Conservation (phyloP, 1,284 basidiomycete genomes). For the Volvariella surrecta region DNA sequence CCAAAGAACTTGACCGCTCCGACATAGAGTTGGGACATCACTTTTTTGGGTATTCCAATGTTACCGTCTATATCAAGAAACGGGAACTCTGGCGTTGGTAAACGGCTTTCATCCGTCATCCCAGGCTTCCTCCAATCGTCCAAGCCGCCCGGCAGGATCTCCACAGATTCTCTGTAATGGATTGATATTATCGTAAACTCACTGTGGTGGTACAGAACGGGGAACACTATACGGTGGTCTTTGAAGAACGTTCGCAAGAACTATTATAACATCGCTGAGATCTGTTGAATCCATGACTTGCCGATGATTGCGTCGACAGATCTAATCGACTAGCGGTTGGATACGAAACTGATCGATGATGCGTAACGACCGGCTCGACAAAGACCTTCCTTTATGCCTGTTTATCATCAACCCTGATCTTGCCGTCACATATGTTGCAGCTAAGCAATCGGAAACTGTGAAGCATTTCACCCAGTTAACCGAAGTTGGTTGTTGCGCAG, state of each 20-base stretch:
- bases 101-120: conserved; percentile 14
- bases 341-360: no score
- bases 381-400: no score
- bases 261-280: conserved; percentile 8
- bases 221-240: conserved; percentile 16
- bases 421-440: no score
- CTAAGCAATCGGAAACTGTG: no score
- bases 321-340: no score
- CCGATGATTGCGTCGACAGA: no score
- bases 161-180: conserved; percentile 17
- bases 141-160: conserved; percentile 40
- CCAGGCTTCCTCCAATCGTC: conserved; percentile 25
- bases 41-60: conserved; percentile 56
- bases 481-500: no score
- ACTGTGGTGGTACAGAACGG: background rate
- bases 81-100: conserved; percentile 26
- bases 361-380: no score
- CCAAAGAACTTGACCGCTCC: conserved; percentile 30
- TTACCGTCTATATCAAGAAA: conserved; percentile 50
- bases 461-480: no score
- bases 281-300: no score
- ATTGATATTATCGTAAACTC: no score
- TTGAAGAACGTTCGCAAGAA: conserved; percentile 14
- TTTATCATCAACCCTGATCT: no score
- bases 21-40: conserved; percentile 43